These are phyloP conservation scores for Paracoccidioides brasiliensis DNA, from an alignment of 2,329 filamentous ascomycete genomes.

Conservation along the genomic window DNA sequence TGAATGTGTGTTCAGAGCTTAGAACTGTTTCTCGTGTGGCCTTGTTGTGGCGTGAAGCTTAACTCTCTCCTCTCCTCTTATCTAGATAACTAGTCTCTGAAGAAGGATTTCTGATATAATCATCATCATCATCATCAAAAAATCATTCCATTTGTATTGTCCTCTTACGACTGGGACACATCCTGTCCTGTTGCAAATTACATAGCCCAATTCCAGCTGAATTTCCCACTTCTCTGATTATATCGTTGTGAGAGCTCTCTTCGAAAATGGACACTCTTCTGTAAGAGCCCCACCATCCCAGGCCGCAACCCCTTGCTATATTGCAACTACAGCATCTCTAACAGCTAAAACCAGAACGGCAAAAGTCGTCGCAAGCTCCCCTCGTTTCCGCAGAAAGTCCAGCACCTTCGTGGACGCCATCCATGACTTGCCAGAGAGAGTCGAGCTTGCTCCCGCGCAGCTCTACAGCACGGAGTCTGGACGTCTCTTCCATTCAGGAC, in stretches of 20 bases:
- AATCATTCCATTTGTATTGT: no score
- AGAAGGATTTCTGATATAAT: no score
- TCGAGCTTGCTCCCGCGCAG: constrained; percentile 82
- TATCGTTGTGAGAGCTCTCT: background rate
- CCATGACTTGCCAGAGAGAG: constrained; percentile 76
- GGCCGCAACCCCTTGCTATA: background rate
- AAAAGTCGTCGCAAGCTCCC: constrained; percentile 81
- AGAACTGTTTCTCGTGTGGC: no score
- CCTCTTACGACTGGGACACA: no score
- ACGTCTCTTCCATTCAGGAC: constrained; percentile 87
- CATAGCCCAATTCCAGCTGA: background rate
- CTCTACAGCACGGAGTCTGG: constrained; percentile 98
- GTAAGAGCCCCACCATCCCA: constrained; percentile 21
- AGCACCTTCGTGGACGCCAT: constrained; percentile 96
- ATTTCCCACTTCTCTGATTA: background rate
- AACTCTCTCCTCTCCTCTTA: no score
- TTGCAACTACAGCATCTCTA: background rate
- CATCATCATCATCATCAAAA: no score
- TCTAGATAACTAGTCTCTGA: no score
- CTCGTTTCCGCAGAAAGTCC: constrained; percentile 79
- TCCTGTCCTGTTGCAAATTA: no score
- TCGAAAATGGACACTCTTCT: constrained; percentile 37
- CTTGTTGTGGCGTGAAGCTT: no score
- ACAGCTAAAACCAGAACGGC: constrained; percentile 50
- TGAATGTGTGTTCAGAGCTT: no score